phyloP scores from a whole-genome alignment of 257 asterid species.

The Avicennia marina region DNA sequence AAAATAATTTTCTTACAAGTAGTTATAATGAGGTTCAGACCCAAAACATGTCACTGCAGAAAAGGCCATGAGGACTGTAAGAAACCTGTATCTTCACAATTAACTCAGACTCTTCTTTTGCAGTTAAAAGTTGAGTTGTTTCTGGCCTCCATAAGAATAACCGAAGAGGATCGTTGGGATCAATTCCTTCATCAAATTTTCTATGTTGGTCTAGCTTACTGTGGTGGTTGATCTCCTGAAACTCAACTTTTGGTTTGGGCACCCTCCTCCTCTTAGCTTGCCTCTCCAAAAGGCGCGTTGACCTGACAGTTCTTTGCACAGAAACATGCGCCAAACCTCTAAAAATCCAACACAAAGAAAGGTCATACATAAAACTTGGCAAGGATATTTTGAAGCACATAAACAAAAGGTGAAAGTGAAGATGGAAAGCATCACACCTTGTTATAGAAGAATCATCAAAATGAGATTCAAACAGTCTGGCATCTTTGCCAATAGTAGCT shows the following conservation, averaged over 20 bases:
- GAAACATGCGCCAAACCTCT: constrained; percentile 33
- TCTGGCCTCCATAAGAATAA: constrained; percentile 64
- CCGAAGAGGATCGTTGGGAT: constrained; percentile 55
- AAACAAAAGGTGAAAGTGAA: background rate
- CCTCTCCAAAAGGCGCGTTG: constrained; percentile 74
- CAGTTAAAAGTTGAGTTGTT: constrained; percentile 69
- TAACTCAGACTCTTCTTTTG: constrained; percentile 64
- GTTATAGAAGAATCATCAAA: constrained; percentile 28
- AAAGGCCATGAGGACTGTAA: constrained; percentile 9
- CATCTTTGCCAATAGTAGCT: constrained; percentile 43
- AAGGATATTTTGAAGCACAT: constrained; percentile 4
- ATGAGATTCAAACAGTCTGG: constrained; percentile 33
- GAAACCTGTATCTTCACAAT: constrained; percentile 74
- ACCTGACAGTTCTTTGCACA: constrained; percentile 50
- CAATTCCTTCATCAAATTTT: constrained; percentile 36
- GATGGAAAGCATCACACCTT: constrained; percentile 35
- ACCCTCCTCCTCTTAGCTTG: constrained; percentile 51
- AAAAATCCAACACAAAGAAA: constrained; percentile 20
- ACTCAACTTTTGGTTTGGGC: constrained; percentile 38
- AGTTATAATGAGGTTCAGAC: constrained; percentile 6
- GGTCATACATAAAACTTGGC: background rate
- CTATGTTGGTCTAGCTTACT: constrained; percentile 36
- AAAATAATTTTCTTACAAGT: constrained; percentile 16
- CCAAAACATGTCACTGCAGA: background rate
- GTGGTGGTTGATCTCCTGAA: constrained; percentile 34